Evolutionary conservation across 2,329 filamentous ascomycete genomes (phyloP).

Genomic region (Botrytis aclada): DNA sequence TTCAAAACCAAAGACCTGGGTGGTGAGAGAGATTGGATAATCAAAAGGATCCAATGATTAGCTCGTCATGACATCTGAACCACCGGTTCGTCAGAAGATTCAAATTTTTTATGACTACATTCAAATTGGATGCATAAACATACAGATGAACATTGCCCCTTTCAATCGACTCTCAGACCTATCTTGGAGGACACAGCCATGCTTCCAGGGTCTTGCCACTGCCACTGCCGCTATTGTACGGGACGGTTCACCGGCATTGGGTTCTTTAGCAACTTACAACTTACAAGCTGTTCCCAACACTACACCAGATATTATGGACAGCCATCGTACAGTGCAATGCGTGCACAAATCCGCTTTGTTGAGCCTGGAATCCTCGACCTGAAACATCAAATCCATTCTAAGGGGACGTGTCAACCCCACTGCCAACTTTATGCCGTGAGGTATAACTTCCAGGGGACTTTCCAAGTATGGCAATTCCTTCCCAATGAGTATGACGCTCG

Average conservation of each 20-base stretch:
- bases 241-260: neutral
- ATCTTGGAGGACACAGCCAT: neutral
- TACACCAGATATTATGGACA: neutral
- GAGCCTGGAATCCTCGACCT: neutral
- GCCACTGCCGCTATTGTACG: neutral
- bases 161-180: neutral
- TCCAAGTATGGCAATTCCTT: neutral
- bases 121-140: neutral
- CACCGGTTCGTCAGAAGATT: neutral
- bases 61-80: neutral
- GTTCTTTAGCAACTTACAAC: neutral
- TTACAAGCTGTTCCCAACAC: neutral
- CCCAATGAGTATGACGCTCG: neutral
- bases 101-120: neutral
- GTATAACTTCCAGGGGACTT: constrained; percentile 1
- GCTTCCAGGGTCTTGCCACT: neutral
- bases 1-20: neutral
- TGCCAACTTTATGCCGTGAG: neutral
- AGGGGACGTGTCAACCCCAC: neutral
- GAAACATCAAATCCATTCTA: constrained; percentile 3
- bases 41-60: neutral
- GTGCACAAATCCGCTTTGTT: neutral
- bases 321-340: neutral
- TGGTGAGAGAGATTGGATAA: neutral
- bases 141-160: neutral